phyloP scores from a whole-genome alignment of 1,139 yeast species.

The Pichia inconspicua region DNA sequence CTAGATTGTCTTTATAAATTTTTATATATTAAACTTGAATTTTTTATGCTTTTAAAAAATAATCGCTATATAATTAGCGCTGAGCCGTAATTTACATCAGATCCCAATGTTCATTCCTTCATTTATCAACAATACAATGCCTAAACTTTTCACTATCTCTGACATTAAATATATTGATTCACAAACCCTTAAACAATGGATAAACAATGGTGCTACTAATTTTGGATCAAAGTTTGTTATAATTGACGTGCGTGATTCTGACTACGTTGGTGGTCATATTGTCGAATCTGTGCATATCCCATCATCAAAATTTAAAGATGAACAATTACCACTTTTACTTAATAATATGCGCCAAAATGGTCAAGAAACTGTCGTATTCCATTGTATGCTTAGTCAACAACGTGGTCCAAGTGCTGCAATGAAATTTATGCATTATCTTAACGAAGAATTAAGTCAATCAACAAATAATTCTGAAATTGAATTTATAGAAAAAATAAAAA shows the following conservation, averaged over 20 bases:
- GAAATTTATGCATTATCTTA: slow-evolving; percentile 49
- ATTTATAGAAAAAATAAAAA: slow-evolving; percentile 33
- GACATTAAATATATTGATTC: slow-evolving; percentile 15
- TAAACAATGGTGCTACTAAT: slow-evolving; percentile 16
- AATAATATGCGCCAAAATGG: slow-evolving; percentile 30
- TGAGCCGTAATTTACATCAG: neutral
- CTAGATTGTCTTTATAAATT: too few species aligned
- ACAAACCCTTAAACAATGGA: slow-evolving; percentile 13
- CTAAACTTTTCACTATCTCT: slow-evolving; percentile 9
- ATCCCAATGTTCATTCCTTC: neutral
- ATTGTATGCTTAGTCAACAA: slow-evolving; percentile 83
- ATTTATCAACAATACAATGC: neutral
- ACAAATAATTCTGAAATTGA: slow-evolving; percentile 15
- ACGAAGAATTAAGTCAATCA: slow-evolving; percentile 27
- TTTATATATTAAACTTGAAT: too few species aligned
- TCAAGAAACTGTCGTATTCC: slow-evolving; percentile 63
- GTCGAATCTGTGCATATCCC: slow-evolving; percentile 56
- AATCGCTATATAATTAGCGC: neutral
- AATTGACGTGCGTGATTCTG: slow-evolving; percentile 83
- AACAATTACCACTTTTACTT: slow-evolving; percentile 2
- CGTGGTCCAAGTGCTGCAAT: slow-evolving; percentile 84
- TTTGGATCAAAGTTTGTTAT: slow-evolving; percentile 45
- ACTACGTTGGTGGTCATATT: slow-evolving; percentile 72
- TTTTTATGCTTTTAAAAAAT: too few species aligned
- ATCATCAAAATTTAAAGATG: slow-evolving; percentile 33